These are phyloP conservation scores for Hymenoscyphus fraxineus DNA, from an alignment of 2,329 filamentous ascomycete genomes.

Conservation along the genomic window DNA sequence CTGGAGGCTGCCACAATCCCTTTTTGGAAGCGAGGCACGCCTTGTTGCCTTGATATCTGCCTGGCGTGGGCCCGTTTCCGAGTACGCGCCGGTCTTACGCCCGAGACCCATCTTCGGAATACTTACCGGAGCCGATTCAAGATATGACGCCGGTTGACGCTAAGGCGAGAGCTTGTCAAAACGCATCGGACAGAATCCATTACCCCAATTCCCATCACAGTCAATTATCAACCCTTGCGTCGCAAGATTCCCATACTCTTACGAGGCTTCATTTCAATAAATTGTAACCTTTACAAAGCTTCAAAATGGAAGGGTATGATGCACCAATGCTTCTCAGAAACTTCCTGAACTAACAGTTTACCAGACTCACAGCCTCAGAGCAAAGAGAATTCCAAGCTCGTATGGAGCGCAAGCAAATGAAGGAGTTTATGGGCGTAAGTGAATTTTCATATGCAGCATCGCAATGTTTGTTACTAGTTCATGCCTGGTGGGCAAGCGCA, in stretches of 20 bases:
- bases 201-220: slow-evolving; percentile 5
- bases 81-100: neutral
- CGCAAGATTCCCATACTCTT: neutral
- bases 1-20: neutral
- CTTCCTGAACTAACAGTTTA: slow-evolving; percentile 14
- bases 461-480: neutral
- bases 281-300: slow-evolving; percentile 10
- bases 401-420: slow-evolving; percentile 98
- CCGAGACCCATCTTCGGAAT: too few species aligned
- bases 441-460: neutral
- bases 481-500: too few species aligned
- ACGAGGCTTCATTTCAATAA: neutral
- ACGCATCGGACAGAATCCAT: neutral
- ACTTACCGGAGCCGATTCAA: neutral
- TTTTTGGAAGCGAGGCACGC: neutral
- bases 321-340: neutral
- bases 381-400: slow-evolving; percentile 90
- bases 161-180: slow-evolving; percentile 1
- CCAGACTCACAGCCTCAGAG: slow-evolving; percentile 51
- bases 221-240: neutral
- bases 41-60: neutral
- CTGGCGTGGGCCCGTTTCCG: neutral
- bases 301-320: slow-evolving; percentile 43
- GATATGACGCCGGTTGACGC: slow-evolving; percentile 6
- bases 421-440: slow-evolving; percentile 95